These are phyloP conservation scores for Macrolepiota albuminosa DNA, from an alignment of 768 basidiomycete species.

Conservation along the genomic window DNA sequence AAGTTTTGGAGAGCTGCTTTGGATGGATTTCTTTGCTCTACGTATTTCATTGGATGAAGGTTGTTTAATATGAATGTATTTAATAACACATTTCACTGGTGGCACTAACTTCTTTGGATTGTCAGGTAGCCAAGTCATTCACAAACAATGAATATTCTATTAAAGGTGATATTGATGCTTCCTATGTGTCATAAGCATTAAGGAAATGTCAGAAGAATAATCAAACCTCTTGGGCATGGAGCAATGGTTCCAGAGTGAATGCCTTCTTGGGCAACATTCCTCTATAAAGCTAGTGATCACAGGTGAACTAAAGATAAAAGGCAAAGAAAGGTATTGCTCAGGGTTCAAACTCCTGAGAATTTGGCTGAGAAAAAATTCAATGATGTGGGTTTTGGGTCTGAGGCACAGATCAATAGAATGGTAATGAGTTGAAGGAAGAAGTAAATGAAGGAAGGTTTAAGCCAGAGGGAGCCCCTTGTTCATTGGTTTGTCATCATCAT, in stretches of 20 bases:
- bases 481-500: no score
- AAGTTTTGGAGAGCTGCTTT: conserved; percentile 24
- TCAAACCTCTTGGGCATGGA: conserved; percentile 22
- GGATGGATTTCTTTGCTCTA: conserved; percentile 24
- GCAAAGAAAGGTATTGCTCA: no score
- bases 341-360: no score
- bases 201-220: neutral
- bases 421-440: no score
- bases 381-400: no score
- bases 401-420: no score
- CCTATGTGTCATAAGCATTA: conserved; percentile 12
- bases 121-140: conserved; percentile 28
- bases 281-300: no score
- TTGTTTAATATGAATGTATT: neutral
- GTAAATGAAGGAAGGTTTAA: no score
- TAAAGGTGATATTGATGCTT: conserved; percentile 18
- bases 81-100: conserved; percentile 34
- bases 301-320: no score
- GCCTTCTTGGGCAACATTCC: conserved; percentile 17
- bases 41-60: neutral
- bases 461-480: no score
- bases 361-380: no score
- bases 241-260: conserved; percentile 18
- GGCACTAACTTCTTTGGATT: conserved; percentile 27
- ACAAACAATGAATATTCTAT: conserved; percentile 24